Percentiles rank a stretch among this genome's conserved stretches.
phyloP scores from a whole-genome alignment of 2,329 filamentous ascomycete genomes.

The Botrytis tulipae region DNA sequence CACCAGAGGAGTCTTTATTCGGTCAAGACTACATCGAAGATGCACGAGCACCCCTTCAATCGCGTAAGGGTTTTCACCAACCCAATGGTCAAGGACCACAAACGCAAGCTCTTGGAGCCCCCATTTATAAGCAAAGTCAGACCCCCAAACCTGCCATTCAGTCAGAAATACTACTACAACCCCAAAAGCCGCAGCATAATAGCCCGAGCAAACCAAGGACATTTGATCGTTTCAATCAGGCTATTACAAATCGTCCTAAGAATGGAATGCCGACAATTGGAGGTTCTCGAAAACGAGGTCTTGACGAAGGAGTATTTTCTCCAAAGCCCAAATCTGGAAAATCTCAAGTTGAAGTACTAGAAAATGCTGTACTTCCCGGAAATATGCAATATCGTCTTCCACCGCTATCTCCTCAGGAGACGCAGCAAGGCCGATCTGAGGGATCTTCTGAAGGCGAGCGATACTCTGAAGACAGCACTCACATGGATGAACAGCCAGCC shows the following conservation, averaged over 20 bases:
- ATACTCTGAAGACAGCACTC: conserved; percentile 4
- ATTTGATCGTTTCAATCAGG: conserved; percentile 10
- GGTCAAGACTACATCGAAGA: not conserved
- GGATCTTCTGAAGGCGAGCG: conserved; percentile 7
- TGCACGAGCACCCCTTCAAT: not conserved
- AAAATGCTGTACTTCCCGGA: not conserved
- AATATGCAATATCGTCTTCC: not conserved
- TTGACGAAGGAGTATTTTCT: conserved; percentile 5
- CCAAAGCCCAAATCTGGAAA: not conserved
- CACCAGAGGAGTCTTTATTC: not conserved
- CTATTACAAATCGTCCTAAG: conserved; percentile 5
- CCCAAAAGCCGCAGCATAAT: not conserved
- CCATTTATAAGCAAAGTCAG: conserved; percentile 7
- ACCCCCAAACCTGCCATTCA: not conserved
- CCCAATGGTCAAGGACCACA: conserved; percentile 2
- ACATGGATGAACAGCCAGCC: not conserved
- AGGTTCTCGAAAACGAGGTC: conserved; percentile 8
- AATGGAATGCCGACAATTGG: not conserved
- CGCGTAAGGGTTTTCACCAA: not conserved
- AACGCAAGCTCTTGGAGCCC: not conserved
- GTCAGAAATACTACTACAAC: not conserved
- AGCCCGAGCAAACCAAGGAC: conserved; percentile 2
- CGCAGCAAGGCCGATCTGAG: not conserved
- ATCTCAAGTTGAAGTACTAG: not conserved
- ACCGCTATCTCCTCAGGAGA: not conserved